These are phyloP conservation scores for Microdochium trichocladiopsis DNA, from an alignment of 2,329 filamentous ascomycete genomes.

Conservation along the genomic window DNA sequence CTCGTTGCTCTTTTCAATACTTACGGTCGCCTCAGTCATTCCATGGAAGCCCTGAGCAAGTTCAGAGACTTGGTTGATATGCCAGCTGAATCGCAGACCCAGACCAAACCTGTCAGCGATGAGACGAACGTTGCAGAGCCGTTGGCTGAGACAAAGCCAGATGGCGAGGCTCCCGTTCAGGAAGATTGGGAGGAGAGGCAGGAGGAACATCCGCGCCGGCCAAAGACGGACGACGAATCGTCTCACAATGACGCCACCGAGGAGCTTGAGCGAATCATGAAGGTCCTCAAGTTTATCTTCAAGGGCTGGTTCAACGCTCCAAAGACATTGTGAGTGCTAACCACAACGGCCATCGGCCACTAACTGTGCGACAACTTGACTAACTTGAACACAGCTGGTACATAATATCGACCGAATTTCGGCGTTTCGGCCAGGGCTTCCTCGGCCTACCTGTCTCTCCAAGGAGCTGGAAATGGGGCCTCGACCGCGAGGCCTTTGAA, in stretches of 20 bases:
- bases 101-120: slow-evolving; percentile 5
- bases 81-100: slow-evolving; percentile 4
- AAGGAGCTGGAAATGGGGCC: slow-evolving; percentile 33
- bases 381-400: slow-evolving; percentile 34
- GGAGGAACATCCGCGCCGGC: slow-evolving; percentile 15
- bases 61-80: slow-evolving; percentile 54
- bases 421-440: slow-evolving; percentile 41
- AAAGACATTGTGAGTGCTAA: slow-evolving; percentile 54
- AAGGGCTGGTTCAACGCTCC: slow-evolving; percentile 66
- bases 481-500: slow-evolving; percentile 22
- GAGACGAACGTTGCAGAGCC: slow-evolving; percentile 8
- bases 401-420: slow-evolving; percentile 35
- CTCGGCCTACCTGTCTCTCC: slow-evolving; percentile 44
- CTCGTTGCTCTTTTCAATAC: slow-evolving; percentile 94
- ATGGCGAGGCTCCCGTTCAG: slow-evolving; percentile 1
- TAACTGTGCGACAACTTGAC: slow-evolving; percentile 4
- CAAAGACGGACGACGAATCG: slow-evolving; percentile 14
- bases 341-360: slow-evolving; percentile 1
- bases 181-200: slow-evolving; percentile 13
- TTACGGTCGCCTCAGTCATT: slow-evolving; percentile 77
- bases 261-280: slow-evolving; percentile 58
- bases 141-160: slow-evolving; percentile 20
- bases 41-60: slow-evolving; percentile 64
- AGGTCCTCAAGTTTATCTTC: slow-evolving; percentile 59
- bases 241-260: slow-evolving; percentile 28